phyloP scores from a whole-genome alignment of 106 monocot species.

The Phalaenopsis aphrodite region DNA sequence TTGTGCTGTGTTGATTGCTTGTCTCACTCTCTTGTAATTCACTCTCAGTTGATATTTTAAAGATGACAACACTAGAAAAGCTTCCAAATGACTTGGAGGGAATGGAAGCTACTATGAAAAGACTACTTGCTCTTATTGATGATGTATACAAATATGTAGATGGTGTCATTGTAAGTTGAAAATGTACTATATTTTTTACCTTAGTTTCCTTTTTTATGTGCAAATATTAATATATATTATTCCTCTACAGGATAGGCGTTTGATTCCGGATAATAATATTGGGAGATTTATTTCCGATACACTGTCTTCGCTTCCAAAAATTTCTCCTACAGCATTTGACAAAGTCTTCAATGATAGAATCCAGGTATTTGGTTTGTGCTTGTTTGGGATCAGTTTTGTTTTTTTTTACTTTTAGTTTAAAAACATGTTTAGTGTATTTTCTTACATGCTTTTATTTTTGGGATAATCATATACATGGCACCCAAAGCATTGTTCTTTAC shows the following conservation, averaged over 20 bases:
- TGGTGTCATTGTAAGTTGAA: conserved; percentile 65
- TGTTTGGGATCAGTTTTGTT: not conserved
- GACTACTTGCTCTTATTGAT: conserved; percentile 55
- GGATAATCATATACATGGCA: no score
- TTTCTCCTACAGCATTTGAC: conserved; percentile 74
- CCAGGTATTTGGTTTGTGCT: conserved; percentile 39
- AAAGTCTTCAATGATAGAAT: conserved; percentile 86
- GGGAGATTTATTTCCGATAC: conserved; percentile 69
- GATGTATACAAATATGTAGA: conserved; percentile 93
- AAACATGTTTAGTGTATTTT: no score
- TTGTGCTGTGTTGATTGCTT: not conserved
- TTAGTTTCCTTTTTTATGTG: conserved; percentile 1
- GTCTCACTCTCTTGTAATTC: not conserved
- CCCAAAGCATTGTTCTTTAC: no score
- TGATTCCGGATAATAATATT: conserved; percentile 65
- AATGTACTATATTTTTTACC: not conserved
- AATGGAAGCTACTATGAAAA: conserved; percentile 80
- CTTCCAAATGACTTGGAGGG: conserved; percentile 91
- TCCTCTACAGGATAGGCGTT: conserved; percentile 52
- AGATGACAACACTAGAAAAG: conserved; percentile 67
- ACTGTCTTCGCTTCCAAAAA: conserved; percentile 57
- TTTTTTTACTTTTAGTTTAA: no score
- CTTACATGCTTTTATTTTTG: no score
- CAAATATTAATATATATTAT: not conserved
- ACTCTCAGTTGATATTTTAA: conserved; percentile 68